Base-by-base conservation (phyloP, 495 filamentous ascomycete species). In the Hypoxylon lienhwacheense region DNA sequence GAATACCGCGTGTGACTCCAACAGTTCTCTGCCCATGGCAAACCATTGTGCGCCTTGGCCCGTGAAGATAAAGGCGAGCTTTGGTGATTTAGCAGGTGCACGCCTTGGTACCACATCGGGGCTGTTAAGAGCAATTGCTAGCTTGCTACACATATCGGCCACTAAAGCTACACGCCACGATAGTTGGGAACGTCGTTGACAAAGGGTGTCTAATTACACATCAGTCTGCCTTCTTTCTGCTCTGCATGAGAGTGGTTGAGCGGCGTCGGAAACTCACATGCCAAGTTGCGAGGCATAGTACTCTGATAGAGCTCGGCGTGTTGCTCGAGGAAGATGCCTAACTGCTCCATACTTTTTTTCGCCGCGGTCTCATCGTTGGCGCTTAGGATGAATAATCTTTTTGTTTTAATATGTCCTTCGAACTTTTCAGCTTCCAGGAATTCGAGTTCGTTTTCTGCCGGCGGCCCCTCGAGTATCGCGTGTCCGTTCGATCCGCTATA, bases 41-140 rank as follows among this genome's bases (percentile, higher is more conserved):
- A 71, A 45, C 77, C 77, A 83, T 47, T 81, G 76, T 12, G 77
- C 76, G 3, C 77, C 76, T 37, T 77, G 74, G n/a, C 74, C 72
- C 0, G 71, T 74, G 35, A 73, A 69, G 37, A 74, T 59, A 51
- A 71, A 73, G 25, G 66, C 70, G n/a, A 74, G 62, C 15, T 68
- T 64, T 3, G 68, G 64, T 1, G 70, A 61, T 42, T 71, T 55
- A 2, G 42, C 11, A 10, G 58, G 52, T 14, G 41, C 52, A 26
- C 71, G 65, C 16, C 46, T 56, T n/a, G 68, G 70, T 14, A 42
- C 21, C 2, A 63, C 59, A 12, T 74, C 69, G 47, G 63, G 66
- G 24, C 65, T 57, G 42, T 67, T 72, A 29, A 72, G 59, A 1
- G 53, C 37, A 16, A 55, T 64, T 8, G 70, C 68, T 12, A 74